Conservation (phyloP, 805 yeast genomes). For the Yamadazyma akitaensis region DNA sequence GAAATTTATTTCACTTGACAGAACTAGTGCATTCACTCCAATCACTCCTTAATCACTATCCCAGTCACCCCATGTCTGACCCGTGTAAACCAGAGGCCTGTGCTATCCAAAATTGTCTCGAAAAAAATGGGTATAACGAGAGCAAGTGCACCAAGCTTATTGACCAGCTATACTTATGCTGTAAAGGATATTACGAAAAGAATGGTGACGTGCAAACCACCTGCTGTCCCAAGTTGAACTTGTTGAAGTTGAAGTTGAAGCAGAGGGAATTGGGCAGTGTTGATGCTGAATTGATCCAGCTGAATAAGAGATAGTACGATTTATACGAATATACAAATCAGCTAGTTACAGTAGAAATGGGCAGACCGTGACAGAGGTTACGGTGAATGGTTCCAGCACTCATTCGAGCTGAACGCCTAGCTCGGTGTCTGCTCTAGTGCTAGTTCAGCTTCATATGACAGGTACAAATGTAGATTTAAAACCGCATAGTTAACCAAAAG, state of each 20-base stretch:
- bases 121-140: slow-evolving; percentile 62
- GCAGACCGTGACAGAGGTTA: neutral
- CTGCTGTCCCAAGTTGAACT: slow-evolving; percentile 73
- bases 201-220: slow-evolving; percentile 60
- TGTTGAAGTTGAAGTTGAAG: slow-evolving; percentile 59
- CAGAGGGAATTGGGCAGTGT: slow-evolving; percentile 56
- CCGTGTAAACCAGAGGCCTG: slow-evolving; percentile 81
- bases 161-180: slow-evolving; percentile 71
- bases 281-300: slow-evolving; percentile 52
- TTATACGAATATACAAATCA: neutral
- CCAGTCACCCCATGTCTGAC: neutral
- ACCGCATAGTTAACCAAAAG: slow-evolving; percentile 62
- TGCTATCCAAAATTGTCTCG: slow-evolving; percentile 76
- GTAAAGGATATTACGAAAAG: slow-evolving; percentile 58
- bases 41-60: neutral
- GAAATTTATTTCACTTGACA: neutral
- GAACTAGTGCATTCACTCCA: neutral
- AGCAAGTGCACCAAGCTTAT: slow-evolving; percentile 67
- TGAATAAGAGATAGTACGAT: slow-evolving; percentile 7
- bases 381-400: no score
- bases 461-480: slow-evolving; percentile 59
- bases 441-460: neutral
- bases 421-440: no score
- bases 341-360: neutral
- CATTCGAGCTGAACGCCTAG: no score